Base-by-base conservation (phyloP, 2,329 filamentous ascomycete species). In the Fusarium liriodendri region DNA sequence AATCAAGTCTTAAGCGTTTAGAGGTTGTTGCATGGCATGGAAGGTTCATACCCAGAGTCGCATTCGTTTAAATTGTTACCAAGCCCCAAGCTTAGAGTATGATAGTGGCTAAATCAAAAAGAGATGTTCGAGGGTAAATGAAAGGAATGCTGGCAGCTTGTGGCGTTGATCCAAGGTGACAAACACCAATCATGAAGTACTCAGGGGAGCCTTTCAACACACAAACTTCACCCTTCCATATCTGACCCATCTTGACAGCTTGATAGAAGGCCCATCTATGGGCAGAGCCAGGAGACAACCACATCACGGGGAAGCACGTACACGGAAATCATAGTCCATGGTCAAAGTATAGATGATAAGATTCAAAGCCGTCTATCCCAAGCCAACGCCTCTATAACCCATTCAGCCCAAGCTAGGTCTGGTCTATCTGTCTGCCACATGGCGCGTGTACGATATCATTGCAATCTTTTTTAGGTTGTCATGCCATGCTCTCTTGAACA, bases 331-430 rank as follows among this genome's bases (percentile, higher is more conserved):
- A 35, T 4, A 29, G 22, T 42, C n/a, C 18, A 63, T 32, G 64
- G 66, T 66, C 59, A 71, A 73, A 74, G 57, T 67, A 69, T 54
- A n/a, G n/a, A 54, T 64, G 52, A 71, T 65, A 33, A 57, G 63
- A 76, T 77, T 73, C 65, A 69, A 77, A 72, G 64, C 67, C 71
- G 59, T 77, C 75, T 77, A 77, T 77, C 64, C 73, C 72, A 77
- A 74, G 62, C 70, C 60, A 77, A 77, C 75, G 75, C 75, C 75
- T 77, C 75, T 77, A 77, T 77, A 73, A 65, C 67, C 47, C 47
- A 54, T 54, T 32, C 58, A 55, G 33, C 32, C 58, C 70, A 59
- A 67, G 67, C 67, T 65, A 61, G 63, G 67, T 74, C 70, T 68
- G 47, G 66, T 74, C 69, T 74, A 69, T 76, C 69, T 73, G 67